Conservation (phyloP, 768 basidiomycete genomes). For the Dacryopinax spathularia region DNA sequence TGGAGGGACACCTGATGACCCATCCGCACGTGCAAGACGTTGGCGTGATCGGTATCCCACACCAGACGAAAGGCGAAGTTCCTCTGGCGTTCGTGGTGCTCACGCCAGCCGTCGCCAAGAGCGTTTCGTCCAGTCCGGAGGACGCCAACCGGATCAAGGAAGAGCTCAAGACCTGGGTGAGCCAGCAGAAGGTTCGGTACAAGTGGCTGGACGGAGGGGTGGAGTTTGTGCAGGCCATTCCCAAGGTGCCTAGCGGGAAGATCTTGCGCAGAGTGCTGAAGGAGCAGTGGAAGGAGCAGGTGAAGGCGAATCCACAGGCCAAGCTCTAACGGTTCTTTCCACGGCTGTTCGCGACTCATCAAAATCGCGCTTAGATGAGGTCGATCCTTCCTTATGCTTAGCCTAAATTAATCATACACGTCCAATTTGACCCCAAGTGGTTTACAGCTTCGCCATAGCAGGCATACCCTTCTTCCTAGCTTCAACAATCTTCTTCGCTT, state of each 20-base stretch:
- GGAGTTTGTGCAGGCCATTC: conserved; percentile 39
- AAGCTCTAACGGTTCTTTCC: no score
- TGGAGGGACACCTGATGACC: conserved; percentile 33
- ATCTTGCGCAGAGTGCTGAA: conserved; percentile 35
- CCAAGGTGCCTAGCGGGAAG: conserved; percentile 40
- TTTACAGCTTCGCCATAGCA: conserved; percentile 22
- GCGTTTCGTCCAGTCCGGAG: conserved; percentile 23
- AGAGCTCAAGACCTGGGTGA: conserved; percentile 8
- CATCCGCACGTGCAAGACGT: conserved; percentile 30
- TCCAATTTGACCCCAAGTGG: no score
- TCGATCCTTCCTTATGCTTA: no score
- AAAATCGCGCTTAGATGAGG: no score
- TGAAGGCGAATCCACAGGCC: no score
- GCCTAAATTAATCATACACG: no score
- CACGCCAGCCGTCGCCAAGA: conserved; percentile 26
- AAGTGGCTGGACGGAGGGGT: conserved; percentile 49
- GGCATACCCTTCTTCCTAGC: conserved; percentile 7
- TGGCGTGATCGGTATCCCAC: conserved; percentile 51
- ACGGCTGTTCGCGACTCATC: no score
- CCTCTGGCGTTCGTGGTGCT: conserved; percentile 57
- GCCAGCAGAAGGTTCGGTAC: conserved; percentile 39
- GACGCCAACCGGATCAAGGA: conserved; percentile 30
- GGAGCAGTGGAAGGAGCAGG: conserved; percentile 23
- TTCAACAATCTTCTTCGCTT: conserved; percentile 30
- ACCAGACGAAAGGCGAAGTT: conserved; percentile 53